Evolutionary conservation across 1,284 basidiomycete species (phyloP).

Genomic region (Rhodotorula sp.): DNA sequence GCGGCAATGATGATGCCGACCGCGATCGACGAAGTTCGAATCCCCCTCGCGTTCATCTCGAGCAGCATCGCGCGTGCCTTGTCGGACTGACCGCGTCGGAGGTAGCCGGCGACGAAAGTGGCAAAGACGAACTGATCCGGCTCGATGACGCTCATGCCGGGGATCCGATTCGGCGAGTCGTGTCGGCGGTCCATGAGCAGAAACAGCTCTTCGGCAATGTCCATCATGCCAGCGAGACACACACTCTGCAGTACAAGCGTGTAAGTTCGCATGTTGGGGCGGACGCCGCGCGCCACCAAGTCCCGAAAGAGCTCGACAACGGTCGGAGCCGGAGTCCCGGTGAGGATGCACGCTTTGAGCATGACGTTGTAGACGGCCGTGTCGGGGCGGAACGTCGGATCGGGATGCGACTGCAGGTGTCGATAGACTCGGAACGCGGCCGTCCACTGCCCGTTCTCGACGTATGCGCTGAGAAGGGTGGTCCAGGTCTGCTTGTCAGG

Average conservation of each 20-base stretch:
- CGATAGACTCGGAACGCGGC: conserved; percentile 71
- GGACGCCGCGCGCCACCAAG: conserved; percentile 56
- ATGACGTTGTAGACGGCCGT: conserved; percentile 67
- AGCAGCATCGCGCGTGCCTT: conserved; percentile 69
- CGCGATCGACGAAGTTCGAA: conserved; percentile 69
- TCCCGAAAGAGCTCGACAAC: conserved; percentile 66
- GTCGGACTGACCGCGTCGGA: conserved; percentile 60
- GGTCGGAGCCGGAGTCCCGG: conserved; percentile 70
- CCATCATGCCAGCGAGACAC: conserved; percentile 69
- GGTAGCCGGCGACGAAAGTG: conserved; percentile 77
- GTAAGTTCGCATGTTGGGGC: conserved; percentile 68
- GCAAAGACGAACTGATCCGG: conserved; percentile 65
- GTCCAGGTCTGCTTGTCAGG: conserved; percentile 67
- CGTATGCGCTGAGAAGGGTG: conserved; percentile 77
- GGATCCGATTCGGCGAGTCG: neutral
- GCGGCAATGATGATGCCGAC: conserved; percentile 68
- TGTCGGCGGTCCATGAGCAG: conserved; percentile 59
- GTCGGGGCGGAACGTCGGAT: conserved; percentile 42
- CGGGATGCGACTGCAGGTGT: conserved; percentile 57
- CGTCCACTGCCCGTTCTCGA: conserved; percentile 75
- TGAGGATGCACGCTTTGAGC: conserved; percentile 78
- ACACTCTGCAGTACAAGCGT: conserved; percentile 78
- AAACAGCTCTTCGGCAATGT: conserved; percentile 67
- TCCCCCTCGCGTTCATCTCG: conserved; percentile 66
- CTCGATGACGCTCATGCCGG: conserved; percentile 25